Conservation (phyloP, 331 rosid species). For the Arachis monticola region DNA sequence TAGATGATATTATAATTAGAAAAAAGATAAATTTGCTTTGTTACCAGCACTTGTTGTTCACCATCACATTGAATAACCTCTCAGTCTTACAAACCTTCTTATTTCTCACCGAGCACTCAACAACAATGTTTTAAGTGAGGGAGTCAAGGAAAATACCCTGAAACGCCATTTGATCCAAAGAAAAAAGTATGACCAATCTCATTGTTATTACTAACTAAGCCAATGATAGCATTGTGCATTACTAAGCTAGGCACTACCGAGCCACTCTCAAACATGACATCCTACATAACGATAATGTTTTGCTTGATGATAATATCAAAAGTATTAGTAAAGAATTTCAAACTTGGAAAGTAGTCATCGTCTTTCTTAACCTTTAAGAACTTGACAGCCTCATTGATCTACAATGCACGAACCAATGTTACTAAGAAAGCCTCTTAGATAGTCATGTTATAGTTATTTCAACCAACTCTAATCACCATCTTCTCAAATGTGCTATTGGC, state of each 20-base stretch:
- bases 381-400: conserved; percentile 51
- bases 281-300: conserved; percentile 62
- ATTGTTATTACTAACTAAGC: conserved; percentile 52
- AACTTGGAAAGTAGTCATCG: conserved; percentile 64
- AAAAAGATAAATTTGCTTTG: too few relatives aligned
- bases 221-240: conserved; percentile 74
- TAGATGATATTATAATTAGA: too few relatives aligned
- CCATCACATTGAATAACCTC: conserved; percentile 68
- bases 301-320: conserved; percentile 58
- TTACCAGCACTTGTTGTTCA: conserved; percentile 59
- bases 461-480: conserved; percentile 60
- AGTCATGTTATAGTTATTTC: conserved; percentile 49
- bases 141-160: conserved; percentile 68
- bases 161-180: conserved; percentile 67
- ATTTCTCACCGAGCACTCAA: conserved; percentile 66
- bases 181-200: conserved; percentile 49
- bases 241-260: conserved; percentile 54
- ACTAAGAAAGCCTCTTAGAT: conserved; percentile 63
- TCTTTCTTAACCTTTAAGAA: conserved; percentile 56
- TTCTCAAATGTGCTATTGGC: conserved; percentile 59
- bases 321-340: conserved; percentile 60
- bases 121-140: conserved; percentile 67
- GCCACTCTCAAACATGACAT: conserved; percentile 54
- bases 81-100: conserved; percentile 50
- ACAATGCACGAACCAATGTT: conserved; percentile 47